Percentiles rank a stretch among this genome's conserved stretches.
phyloP scores from a whole-genome alignment of 352 stramenopile genomes.

The Globisporangium uncinulatum region DNA sequence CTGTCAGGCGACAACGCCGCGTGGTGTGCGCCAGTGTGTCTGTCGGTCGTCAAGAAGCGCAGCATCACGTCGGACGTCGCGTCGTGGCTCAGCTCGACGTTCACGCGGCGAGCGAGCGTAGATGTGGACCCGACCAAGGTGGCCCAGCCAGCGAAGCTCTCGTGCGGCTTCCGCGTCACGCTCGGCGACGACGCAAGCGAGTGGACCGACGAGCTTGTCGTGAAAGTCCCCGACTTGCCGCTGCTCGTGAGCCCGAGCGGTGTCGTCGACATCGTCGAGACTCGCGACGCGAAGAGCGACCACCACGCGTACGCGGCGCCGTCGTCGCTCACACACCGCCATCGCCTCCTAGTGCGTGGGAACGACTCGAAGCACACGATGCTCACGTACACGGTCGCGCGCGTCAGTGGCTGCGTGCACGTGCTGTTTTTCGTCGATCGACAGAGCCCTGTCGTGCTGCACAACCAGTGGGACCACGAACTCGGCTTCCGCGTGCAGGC shows the following conservation, averaged over 20 bases:
- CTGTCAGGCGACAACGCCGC: constrained; percentile 21
- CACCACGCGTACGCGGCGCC: constrained; percentile 30
- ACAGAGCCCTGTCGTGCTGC: constrained; percentile 53
- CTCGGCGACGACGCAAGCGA: constrained; percentile 29
- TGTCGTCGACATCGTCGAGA: constrained; percentile 21
- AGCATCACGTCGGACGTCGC: constrained; percentile 42
- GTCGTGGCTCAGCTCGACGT: constrained; percentile 47
- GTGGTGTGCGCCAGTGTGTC: constrained; percentile 41
- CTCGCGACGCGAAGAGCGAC: constrained; percentile 7
- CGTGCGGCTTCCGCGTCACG: constrained; percentile 38
- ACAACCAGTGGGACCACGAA: constrained; percentile 53
- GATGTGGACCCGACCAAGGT: constrained; percentile 22
- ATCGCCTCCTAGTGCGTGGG: constrained; percentile 56
- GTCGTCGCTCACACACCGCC: constrained; percentile 37
- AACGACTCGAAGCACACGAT: constrained; percentile 44
- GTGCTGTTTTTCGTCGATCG: constrained; percentile 67
- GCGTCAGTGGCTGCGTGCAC: constrained; percentile 38
- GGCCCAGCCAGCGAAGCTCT: constrained; percentile 31
- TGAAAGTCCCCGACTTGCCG: constrained; percentile 31
- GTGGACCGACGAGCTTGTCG: constrained; percentile 42
- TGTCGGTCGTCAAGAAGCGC: constrained; percentile 37
- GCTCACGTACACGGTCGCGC: constrained; percentile 65
- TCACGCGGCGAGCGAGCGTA: constrained; percentile 34
- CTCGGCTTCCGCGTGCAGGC: constrained; percentile 50
- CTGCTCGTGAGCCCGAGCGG: constrained; percentile 27